phyloP scores from a whole-genome alignment of 352 stramenopile genomes.

The Pythium periplocum region DNA sequence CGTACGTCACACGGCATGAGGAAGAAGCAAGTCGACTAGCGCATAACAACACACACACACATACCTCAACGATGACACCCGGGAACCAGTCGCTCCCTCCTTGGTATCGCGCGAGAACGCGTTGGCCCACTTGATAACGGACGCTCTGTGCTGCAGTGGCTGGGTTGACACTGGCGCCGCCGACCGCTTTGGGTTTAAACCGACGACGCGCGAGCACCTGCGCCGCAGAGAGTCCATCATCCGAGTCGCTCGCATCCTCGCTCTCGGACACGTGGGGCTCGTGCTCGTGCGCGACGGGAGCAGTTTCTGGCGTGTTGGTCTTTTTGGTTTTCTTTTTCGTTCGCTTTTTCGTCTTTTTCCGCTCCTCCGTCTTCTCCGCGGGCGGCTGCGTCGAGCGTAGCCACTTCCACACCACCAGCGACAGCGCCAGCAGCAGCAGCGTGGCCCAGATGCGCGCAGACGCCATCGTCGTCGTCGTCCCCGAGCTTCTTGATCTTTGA shows the following conservation, averaged over 20 bases:
- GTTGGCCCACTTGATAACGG: constrained; percentile 33
- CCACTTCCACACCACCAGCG: constrained; percentile 12
- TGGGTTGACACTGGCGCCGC: constrained; percentile 19
- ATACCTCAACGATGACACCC: constrained; percentile 54
- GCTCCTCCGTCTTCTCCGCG: background rate
- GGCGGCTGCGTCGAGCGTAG: constrained; percentile 1
- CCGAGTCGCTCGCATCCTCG: constrained; percentile 39
- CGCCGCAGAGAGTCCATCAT: constrained; percentile 52
- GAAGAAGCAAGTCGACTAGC: too few relatives aligned
- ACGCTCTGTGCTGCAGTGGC: constrained; percentile 15
- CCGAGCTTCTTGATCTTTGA: too few relatives aligned
- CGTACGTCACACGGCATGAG: background rate
- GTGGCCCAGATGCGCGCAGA: constrained; percentile 10
- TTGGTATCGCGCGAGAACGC: constrained; percentile 60
- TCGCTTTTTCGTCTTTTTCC: constrained; percentile 13
- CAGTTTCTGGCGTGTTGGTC: constrained; percentile 7
- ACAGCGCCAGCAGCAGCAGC: constrained; percentile 12
- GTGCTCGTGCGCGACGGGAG: background rate
- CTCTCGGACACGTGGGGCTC: constrained; percentile 10
- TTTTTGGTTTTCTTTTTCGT: constrained; percentile 16
- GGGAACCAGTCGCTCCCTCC: constrained; percentile 57
- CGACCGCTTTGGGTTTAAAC: constrained; percentile 58
- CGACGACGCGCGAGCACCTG: constrained; percentile 55
- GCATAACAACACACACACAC: too few relatives aligned
- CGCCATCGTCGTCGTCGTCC: background rate